Evolutionary conservation across 129 eudicot genomes (phyloP).

Genomic region (Artemisia argyi): DNA sequence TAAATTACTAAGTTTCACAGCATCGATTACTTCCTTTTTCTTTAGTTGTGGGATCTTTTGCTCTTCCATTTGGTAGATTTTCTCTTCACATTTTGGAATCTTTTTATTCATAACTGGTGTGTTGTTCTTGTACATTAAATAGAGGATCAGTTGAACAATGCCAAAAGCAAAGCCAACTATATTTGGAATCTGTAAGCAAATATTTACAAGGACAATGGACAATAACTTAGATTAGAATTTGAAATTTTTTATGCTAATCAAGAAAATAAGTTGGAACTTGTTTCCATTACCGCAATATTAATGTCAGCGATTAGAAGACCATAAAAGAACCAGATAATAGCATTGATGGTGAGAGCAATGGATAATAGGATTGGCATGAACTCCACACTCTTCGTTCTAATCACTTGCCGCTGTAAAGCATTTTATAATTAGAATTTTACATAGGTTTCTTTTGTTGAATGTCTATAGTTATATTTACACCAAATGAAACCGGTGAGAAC

Average conservation of each 20-base stretch:
- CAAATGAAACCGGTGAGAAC: too few species aligned
- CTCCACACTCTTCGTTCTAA: slow-evolving; percentile 38
- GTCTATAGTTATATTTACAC: too few species aligned
- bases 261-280: background rate
- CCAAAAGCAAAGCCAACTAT: slow-evolving; percentile 35
- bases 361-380: slow-evolving; percentile 30
- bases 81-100: background rate
- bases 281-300: slow-evolving; percentile 30
- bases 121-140: slow-evolving; percentile 28
- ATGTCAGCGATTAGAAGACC: slow-evolving; percentile 25
- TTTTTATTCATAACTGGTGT: slow-evolving; percentile 12
- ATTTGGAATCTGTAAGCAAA: slow-evolving; percentile 30
- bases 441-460: background rate
- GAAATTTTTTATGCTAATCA: background rate
- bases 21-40: slow-evolving; percentile 9
- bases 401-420: slow-evolving; percentile 26
- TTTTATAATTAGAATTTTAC: slow-evolving; percentile 1
- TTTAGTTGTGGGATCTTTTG: slow-evolving; percentile 20
- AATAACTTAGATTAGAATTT: background rate
- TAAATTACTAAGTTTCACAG: slow-evolving; percentile 9
- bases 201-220: slow-evolving; percentile 2
- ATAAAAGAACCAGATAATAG: slow-evolving; percentile 27
- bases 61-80: slow-evolving; percentile 12
- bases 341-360: slow-evolving; percentile 26
- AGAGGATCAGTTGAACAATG: slow-evolving; percentile 26